phyloP scores from a whole-genome alignment of 1,139 yeast species.

The Geotrichum aggregatum region DNA sequence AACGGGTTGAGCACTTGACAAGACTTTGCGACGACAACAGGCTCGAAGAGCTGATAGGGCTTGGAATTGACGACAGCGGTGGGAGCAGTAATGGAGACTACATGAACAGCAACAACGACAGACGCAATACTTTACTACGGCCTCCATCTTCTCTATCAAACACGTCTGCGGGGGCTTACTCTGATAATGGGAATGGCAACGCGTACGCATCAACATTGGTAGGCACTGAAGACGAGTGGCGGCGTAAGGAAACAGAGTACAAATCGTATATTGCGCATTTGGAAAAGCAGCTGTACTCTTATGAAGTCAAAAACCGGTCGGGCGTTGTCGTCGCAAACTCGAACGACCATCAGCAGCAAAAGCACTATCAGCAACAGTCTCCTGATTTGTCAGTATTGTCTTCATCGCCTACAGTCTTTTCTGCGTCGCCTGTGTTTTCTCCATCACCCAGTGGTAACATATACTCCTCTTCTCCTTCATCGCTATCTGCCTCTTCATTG shows the following conservation, averaged over 20 bases:
- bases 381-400: constrained; percentile 1
- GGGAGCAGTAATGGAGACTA: background rate
- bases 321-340: too few relatives aligned
- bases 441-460: too few relatives aligned
- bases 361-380: background rate
- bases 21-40: constrained; percentile 56
- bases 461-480: constrained; percentile 14
- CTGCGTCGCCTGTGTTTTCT: too few relatives aligned
- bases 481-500: constrained; percentile 41
- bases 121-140: background rate
- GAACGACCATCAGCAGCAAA: background rate
- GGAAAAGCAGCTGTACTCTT: constrained; percentile 52
- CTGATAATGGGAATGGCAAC: constrained; percentile 6
- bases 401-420: background rate
- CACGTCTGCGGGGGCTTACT: background rate
- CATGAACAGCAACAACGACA: constrained; percentile 10
- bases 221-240: constrained; percentile 36
- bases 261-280: constrained; percentile 59
- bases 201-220: too few relatives aligned
- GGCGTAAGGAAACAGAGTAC: constrained; percentile 54
- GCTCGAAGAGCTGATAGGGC: constrained; percentile 43
- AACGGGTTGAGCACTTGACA: constrained; percentile 63
- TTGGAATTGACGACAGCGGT: constrained; percentile 21
- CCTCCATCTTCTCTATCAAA: constrained; percentile 4
- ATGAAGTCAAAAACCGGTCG: constrained; percentile 29